A percentile compares a stretch with the other conserved stretches of the same genome.
Conservation (phyloP, 2,329 filamentous ascomycete genomes). For the Trichoderma hamatum region DNA sequence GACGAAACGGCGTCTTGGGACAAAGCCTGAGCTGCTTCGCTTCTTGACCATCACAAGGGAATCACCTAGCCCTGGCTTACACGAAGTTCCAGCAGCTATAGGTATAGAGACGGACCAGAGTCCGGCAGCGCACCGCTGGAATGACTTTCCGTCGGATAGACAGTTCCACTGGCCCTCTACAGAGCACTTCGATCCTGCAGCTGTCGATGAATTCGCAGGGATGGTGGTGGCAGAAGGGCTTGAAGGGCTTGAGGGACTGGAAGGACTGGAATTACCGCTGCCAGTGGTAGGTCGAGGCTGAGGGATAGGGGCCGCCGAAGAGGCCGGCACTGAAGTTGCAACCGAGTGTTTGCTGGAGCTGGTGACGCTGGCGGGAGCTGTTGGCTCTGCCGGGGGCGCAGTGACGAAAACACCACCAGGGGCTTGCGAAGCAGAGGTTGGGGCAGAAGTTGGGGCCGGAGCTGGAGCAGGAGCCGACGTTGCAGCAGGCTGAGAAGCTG, state of each 20-base stretch:
- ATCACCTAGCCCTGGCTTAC: slow-evolving; percentile 40
- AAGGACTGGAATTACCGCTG: slow-evolving; percentile 6
- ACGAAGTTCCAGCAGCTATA: slow-evolving; percentile 59
- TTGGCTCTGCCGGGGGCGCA: slow-evolving; percentile 12
- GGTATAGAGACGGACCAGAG: slow-evolving; percentile 53
- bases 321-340: slow-evolving; percentile 23
- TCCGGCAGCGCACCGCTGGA: slow-evolving; percentile 66
- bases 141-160: slow-evolving; percentile 52
- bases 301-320: not conserved
- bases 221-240: not conserved
- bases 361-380: slow-evolving; percentile 28
- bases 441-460: not conserved
- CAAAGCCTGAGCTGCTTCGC: not conserved
- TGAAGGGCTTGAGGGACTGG: not conserved
- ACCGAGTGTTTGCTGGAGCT: slow-evolving; percentile 35
- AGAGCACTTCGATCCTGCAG: slow-evolving; percentile 50
- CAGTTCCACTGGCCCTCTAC: slow-evolving; percentile 63
- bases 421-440: not conserved
- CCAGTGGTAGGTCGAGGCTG: slow-evolving; percentile 12
- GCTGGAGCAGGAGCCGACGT: not conserved
- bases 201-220: slow-evolving; percentile 19
- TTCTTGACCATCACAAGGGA: slow-evolving; percentile 32
- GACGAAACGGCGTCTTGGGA: slow-evolving; percentile 3
- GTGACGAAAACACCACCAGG: slow-evolving; percentile 28
- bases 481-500: not conserved